Evolutionary conservation across 352 stramenopile species (phyloP), one percentile per base, ranked within the genome.

Genomic region (Phytophthora capsici): DNA sequence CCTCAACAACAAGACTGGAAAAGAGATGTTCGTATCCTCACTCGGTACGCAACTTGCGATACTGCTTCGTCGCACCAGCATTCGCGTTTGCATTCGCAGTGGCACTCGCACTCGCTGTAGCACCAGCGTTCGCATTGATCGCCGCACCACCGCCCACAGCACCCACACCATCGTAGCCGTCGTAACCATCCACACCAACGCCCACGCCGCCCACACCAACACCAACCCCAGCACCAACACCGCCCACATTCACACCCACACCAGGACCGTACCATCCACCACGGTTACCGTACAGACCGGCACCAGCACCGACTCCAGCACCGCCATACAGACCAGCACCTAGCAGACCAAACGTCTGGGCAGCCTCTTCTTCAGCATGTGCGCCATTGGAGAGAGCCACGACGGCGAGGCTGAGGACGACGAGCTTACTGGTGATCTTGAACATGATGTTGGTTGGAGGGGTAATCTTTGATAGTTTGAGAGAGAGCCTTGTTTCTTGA

Each of bases 321-420:
- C 40, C 52, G 6, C 38, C 51, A 14, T 49, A 19, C 3, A 56
- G 22, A 17, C 44, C 55, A 30, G 30, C 41, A 10, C 43, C 55
- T 6, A 63, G 55, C 2, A 63, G 37, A 6, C 55, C 55, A 14
- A 63, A 63, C 6, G 55, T 64, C 19, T 57, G 36, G 12, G 56
- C 56, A 9, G 47, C 46, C 46, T 64, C 56, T 34, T 64, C 5
- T 23, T 57, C 19, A 5, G 45, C 56, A 26, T 57, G 10, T 14
- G 25, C 28, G 14, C 23, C 7, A 6, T 25, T 50, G 1, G 45
- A 28, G 45, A 64, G 32, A 6, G 45, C 56, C 25, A 44, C 25
- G 34, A 30, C 25, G 36, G 46, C 56, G 46, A 64, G 10, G 56
- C 45, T 45, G 28, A 64, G 25, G 19, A 25, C 6, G 36, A 30